Evolutionary conservation across 2,329 filamentous ascomycete species (phyloP).

Genomic region (Pseudogymnoascus sp.): DNA sequence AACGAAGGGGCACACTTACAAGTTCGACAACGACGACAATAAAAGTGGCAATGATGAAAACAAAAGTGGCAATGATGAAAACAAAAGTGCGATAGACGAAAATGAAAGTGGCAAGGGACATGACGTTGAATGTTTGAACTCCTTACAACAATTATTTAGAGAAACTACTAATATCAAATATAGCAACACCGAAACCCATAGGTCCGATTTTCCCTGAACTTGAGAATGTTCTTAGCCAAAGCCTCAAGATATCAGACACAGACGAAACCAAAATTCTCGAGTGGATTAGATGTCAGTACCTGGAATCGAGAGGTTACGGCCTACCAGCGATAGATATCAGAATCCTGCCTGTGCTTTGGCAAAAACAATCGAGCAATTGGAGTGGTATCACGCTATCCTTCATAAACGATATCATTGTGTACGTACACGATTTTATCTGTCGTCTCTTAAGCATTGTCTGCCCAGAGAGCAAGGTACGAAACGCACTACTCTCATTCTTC

Average conservation of each 20-base stretch:
- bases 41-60: neutral
- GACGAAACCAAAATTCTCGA: slow-evolving; percentile 4
- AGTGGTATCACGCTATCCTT: slow-evolving; percentile 37
- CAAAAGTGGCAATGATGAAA: neutral
- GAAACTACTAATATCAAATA: neutral
- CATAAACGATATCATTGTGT: slow-evolving; percentile 39
- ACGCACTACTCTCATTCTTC: slow-evolving; percentile 26
- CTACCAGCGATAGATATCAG: slow-evolving; percentile 11
- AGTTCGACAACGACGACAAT: neutral
- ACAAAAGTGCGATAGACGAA: neutral
- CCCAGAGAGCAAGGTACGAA: slow-evolving; percentile 33
- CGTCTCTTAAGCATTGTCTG: neutral
- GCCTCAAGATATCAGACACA: neutral
- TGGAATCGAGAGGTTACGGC: slow-evolving; percentile 12
- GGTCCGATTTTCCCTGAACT: neutral
- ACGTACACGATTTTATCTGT: slow-evolving; percentile 40
- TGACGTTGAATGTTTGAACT: neutral
- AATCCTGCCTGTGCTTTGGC: slow-evolving; percentile 12
- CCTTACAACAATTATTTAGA: neutral
- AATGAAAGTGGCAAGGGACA: neutral
- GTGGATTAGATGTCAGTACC: slow-evolving; percentile 12
- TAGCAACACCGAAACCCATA: neutral
- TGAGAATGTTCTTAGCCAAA: neutral
- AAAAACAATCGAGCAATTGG: slow-evolving; percentile 33
- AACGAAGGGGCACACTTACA: slow-evolving; percentile 11